These are phyloP conservation scores for Coccomyxa sp. DNA, from an alignment of 139 green algal species.

Conservation along the genomic window DNA sequence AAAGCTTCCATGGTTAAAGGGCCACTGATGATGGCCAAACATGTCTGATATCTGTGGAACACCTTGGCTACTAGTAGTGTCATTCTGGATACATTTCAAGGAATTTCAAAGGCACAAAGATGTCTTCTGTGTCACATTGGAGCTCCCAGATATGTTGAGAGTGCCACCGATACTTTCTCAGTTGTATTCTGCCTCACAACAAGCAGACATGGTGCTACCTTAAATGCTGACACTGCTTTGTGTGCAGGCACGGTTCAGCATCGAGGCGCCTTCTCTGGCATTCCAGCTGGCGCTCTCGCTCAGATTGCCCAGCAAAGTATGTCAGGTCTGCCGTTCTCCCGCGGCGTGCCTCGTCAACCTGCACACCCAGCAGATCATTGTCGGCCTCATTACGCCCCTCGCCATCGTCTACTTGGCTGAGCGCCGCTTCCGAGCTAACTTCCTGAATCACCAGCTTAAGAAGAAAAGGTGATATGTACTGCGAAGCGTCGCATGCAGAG, in stretches of 20 bases:
- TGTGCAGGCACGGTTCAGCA: neutral
- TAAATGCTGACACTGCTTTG: neutral
- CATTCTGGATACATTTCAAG: neutral
- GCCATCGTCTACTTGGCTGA: neutral
- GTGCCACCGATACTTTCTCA: no score
- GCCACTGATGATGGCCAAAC: no score
- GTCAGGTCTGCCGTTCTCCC: neutral
- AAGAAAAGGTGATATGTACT: no score
- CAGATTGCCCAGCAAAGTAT: neutral
- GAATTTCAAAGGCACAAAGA: no score
- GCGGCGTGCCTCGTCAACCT: neutral
- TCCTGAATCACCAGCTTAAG: neutral
- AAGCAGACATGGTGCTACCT: neutral
- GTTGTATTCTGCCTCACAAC: no score
- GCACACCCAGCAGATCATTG: neutral
- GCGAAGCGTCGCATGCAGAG: no score
- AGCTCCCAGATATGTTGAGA: no score
- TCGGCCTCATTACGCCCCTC: neutral
- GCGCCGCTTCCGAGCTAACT: neutral
- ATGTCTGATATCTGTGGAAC: no score
- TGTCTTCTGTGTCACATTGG: no score
- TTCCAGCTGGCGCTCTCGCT: neutral
- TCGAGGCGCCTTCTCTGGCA: neutral
- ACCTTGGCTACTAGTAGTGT: no score
- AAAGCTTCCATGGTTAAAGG: no score